Base-by-base conservation (phyloP, 495 filamentous ascomycete species). In the Neurospora cerealis region DNA sequence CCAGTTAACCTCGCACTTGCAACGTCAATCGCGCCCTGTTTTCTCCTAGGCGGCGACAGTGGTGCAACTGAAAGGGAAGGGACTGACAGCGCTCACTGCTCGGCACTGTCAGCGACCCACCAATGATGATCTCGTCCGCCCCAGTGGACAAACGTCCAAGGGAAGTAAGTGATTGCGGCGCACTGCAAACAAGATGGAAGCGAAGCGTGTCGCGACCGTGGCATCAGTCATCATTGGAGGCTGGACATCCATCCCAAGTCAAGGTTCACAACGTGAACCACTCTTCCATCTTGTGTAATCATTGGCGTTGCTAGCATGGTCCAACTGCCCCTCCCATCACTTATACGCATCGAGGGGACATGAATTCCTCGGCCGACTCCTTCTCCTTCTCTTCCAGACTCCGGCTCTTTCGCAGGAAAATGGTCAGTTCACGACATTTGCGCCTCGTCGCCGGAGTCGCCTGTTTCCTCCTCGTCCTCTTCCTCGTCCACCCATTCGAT, bases 401-500 rank as follows among this genome's bases (percentile, higher is more conserved):
- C 13, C 48, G 48, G 4, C 48, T 60, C 21, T 60, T 60, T 60
- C 48, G 48, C 48, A 28, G 48, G 10, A 60, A 60, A 60, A 60
- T 60, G 48, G 48, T 21, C 48, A 60, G 21, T 15, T 60, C 48
- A 2, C 77, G 78, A 34, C 75, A 75, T 21, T 70, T 36, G 40
- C 75, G 78, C 41, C 44, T 77, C 73, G 48, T 72, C 28, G 21
- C 69, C 21, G 54, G 74, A 17, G 54, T 73, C 11, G 70, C 71
- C 19, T 37, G 77, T 32, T 76, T 76, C 70, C 36, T 76, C 70
- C 28, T 77, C 32, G 17, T 70, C 37, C 28, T 74, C 15, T 28
- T 74, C 11, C 66, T 78, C 10, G 74, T 77, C 11, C 74, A 66
- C 36, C 73, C 75, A 4, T 41, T 48, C 24, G 37, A 44, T 19